Base-by-base conservation (phyloP, 129 eudicot genomes). In the Arctium lappa region DNA sequence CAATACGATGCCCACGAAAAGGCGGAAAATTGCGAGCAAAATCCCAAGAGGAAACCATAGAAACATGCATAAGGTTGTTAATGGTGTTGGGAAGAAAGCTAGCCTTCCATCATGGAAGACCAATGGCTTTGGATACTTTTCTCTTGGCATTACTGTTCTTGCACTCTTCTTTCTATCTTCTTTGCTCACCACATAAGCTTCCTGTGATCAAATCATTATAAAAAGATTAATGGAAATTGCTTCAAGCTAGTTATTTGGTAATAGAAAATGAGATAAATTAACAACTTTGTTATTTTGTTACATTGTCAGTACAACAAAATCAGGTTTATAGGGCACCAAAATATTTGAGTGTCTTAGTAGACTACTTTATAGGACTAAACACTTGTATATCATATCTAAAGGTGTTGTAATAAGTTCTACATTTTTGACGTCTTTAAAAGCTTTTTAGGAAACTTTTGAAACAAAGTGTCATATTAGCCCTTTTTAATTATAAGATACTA, bases 21-120 rank as follows among this genome's bases (percentile, higher is more conserved):
- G 84, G 39, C 99, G 72, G 79, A 86, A 78, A 40, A 93, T 76
- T 13, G 97, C 89, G 0, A 95, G 86, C 13, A 85, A 39, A 22
- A 92, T 48, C 9, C 97, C 99, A 3, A 88, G 22, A 2, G 99
- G 99, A 56, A 95, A 89, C 99, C 99, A 95, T 81, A 95, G 62
- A 86, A 95, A 88, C 97, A 95, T 95, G 73, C 81, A 50, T 11
- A 95, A 89, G 29, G 92, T 86, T 11, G 93, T 89, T 22, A 86
- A 33, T 1, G 98, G 98, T 29, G 98, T 95, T 6, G 98, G 98
- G 30, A 87, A 84, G 82, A 95, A 92, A 0, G 98, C 98, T 46
- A 95, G 90, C 53, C 98, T 87, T 31, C 98, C 98, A 76, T 95
- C 98, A 85, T 95, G 98, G 62, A 95, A 95, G 2, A 95, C 90